Conservation (phyloP, 2,329 filamentous ascomycete species). For the Plenodomus biglobosus region DNA sequence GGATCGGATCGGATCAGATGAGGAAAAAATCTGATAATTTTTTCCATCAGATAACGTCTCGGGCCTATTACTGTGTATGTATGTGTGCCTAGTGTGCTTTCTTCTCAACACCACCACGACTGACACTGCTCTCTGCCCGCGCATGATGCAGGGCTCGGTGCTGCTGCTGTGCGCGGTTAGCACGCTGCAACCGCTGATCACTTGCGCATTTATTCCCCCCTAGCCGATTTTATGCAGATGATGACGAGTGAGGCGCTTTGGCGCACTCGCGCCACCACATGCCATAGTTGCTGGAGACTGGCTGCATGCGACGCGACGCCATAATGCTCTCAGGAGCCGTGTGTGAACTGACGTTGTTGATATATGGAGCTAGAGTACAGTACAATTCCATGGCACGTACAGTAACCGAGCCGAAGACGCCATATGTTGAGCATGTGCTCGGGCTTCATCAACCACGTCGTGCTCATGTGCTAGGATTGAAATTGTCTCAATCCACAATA, state of each 20-base stretch:
- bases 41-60: constrained; percentile 5
- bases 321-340: too few relatives aligned
- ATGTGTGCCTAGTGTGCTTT: too few relatives aligned
- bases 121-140: constrained; percentile 9
- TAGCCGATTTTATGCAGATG: constrained; percentile 8
- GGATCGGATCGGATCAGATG: constrained; percentile 30
- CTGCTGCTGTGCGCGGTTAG: constrained; percentile 25
- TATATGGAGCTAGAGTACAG: neutral
- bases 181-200: constrained; percentile 18
- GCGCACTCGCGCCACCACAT: neutral
- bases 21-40: constrained; percentile 30
- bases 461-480: neutral
- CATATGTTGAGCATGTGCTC: neutral
- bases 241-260: constrained; percentile 33
- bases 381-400: too few relatives aligned
- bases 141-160: constrained; percentile 24
- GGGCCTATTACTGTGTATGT: constrained; percentile 3
- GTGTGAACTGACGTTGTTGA: too few relatives aligned
- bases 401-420: neutral
- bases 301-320: too few relatives aligned
- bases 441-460: neutral
- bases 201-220: constrained; percentile 16
- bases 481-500: neutral
- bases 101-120: constrained; percentile 13
- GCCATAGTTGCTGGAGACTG: neutral